phyloP scores from a whole-genome alignment of 345 rosid genomes.

The Physaria fendleri region DNA sequence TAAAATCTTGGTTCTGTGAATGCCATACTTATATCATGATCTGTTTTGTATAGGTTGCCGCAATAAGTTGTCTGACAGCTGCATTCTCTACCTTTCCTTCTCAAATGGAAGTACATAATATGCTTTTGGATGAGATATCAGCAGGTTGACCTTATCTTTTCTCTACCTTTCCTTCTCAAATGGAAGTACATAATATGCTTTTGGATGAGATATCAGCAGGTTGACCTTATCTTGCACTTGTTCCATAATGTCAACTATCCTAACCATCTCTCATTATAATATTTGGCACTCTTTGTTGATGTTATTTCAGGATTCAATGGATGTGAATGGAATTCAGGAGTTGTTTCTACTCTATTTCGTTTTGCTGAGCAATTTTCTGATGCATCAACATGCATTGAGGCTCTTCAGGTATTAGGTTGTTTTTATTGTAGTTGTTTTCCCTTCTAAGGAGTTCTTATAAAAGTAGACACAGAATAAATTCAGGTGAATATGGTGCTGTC shows the following conservation, averaged over 20 bases:
- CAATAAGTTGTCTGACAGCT: constrained; percentile 68
- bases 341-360: constrained; percentile 48
- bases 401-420: constrained; percentile 63
- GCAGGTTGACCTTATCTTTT: constrained; percentile 47
- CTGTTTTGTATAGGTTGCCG: constrained; percentile 45
- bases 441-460: neutral
- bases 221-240: constrained; percentile 17
- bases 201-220: constrained; percentile 58
- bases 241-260: constrained; percentile 7
- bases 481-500: constrained; percentile 1
- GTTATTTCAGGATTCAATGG: constrained; percentile 47
- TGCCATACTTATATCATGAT: constrained; percentile 10
- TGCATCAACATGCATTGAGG: constrained; percentile 66
- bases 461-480: neutral
- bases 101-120: constrained; percentile 44
- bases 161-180: constrained; percentile 59
- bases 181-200: constrained; percentile 56
- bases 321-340: constrained; percentile 45
- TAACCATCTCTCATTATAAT: constrained; percentile 2
- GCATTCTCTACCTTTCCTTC: constrained; percentile 76
- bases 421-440: neutral
- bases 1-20: neutral
- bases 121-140: constrained; percentile 58
- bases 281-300: constrained; percentile 27
- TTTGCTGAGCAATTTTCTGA: constrained; percentile 46